Evolutionary conservation across 768 basidiomycete genomes (phyloP).

Genomic region (Trametes elegans): DNA sequence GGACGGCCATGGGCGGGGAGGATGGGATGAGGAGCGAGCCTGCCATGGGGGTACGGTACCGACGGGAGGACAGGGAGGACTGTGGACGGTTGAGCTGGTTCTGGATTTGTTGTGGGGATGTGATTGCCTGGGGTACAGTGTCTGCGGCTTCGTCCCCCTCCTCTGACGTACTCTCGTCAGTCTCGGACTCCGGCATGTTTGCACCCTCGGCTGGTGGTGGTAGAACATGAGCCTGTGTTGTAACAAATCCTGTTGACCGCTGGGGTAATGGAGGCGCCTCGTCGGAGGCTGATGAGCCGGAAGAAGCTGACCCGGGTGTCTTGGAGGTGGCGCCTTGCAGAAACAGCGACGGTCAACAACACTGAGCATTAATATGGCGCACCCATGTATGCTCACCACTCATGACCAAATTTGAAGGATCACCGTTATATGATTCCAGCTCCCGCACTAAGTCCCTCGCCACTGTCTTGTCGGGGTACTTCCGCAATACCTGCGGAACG

Average conservation of each 20-base stretch:
- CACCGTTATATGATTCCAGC: constrained; percentile 72
- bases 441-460: constrained; percentile 76
- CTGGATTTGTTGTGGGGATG: constrained; percentile 29
- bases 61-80: constrained; percentile 75
- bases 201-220: constrained; percentile 13
- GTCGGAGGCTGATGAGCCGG: constrained; percentile 61
- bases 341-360: background rate
- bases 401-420: constrained; percentile 59
- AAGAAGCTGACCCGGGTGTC: constrained; percentile 60
- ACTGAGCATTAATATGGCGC: background rate
- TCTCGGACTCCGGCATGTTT: constrained; percentile 12
- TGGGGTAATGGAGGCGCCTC: constrained; percentile 23
- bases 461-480: constrained; percentile 80
- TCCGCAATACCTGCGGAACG: constrained; percentile 60
- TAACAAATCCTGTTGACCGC: constrained; percentile 11
- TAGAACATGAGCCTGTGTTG: constrained; percentile 19
- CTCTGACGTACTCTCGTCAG: constrained; percentile 25
- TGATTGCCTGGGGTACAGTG: constrained; percentile 37
- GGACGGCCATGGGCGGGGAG: constrained; percentile 39
- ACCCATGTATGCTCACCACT: constrained; percentile 50
- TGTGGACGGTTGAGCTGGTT: constrained; percentile 55
- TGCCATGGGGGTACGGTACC: constrained; percentile 76
- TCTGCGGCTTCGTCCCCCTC: constrained; percentile 51
- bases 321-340: constrained; percentile 39
- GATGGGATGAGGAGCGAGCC: constrained; percentile 53